Evolutionary conservation across 2,329 filamentous ascomycete species (phyloP), one percentile per base, ranked within the genome.

Genomic region (Pseudocercospora eumusae): DNA sequence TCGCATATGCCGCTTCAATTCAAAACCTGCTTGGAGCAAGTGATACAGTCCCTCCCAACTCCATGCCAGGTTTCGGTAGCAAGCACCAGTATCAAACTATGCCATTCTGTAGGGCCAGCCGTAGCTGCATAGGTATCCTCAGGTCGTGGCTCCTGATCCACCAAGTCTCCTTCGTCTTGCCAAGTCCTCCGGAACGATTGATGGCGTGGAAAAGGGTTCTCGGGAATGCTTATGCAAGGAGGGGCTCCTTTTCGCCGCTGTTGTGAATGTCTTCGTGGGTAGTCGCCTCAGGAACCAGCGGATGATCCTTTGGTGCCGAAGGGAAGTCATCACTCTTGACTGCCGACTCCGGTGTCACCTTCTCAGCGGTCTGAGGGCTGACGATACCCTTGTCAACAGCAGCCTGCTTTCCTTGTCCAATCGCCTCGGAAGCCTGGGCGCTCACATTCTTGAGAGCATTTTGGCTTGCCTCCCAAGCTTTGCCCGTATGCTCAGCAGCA

Each of bases 401-500:
- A 44, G 69, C 70, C 59, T 71, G 69, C 71, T 76, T 75, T 54
- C 71, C 68, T 57, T 71, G 70, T 28, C 77, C 79, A 54, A 85
- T 80, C 69, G 80, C 78, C 65, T 84, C 84, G 70, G 85, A 82
- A 44, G 86, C 86, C 77, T 86, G 85, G 71, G 78, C 76, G 63
- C 81, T 83, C 75, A 86, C 87, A 66, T 87, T 83, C 66, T 81
- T 82, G 56, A 86, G 82, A 64, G 86, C 85, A 67, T 79, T 81
- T 74, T 84, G 83, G 70, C 86, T 79, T 56, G 82, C 78, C 69
- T 83, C 83, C 62, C 83, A 80, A 18, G 84, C 85, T 66, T 82
- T 83, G 68, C 78, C 79, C 62, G 84, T 85, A 67, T 84, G 85
- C 71, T 87, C 81, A 62, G 82, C 82, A 57, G 85, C 85, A 64